Conservation (phyloP, 2,329 filamentous ascomycete genomes). For the Botrytis paeoniae region DNA sequence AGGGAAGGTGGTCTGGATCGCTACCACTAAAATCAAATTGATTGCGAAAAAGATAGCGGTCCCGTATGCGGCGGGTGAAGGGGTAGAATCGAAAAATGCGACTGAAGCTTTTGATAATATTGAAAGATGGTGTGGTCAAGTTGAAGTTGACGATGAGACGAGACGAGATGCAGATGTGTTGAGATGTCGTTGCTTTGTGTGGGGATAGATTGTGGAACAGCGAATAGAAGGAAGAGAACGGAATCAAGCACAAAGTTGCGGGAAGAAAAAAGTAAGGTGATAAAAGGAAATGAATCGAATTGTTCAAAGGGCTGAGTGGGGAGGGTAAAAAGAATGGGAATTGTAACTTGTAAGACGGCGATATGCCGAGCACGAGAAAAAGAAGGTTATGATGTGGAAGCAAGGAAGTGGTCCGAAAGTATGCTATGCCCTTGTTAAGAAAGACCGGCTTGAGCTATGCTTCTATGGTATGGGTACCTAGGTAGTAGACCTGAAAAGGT, state of each 20-base stretch:
- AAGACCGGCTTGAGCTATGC: neutral
- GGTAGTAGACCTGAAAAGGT: neutral
- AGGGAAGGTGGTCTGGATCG: slow-evolving; percentile 27
- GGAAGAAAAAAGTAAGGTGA: slow-evolving; percentile 17
- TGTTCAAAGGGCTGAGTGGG: slow-evolving; percentile 7
- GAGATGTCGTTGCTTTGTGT: neutral
- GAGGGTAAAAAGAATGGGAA: slow-evolving; percentile 6
- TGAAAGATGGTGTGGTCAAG: neutral
- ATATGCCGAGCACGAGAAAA: slow-evolving; percentile 21
- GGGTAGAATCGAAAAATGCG: slow-evolving; percentile 4
- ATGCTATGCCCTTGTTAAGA: neutral
- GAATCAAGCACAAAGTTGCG: slow-evolving; percentile 17
- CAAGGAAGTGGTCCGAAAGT: slow-evolving; percentile 16
- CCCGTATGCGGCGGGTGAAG: slow-evolving; percentile 1
- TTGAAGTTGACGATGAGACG: neutral
- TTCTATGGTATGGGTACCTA: neutral
- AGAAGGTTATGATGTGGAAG: slow-evolving; percentile 18
- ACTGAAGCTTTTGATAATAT: slow-evolving; percentile 2
- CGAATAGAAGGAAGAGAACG: slow-evolving; percentile 12
- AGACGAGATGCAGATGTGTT: neutral
- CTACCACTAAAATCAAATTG: slow-evolving; percentile 16
- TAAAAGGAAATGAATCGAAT: neutral
- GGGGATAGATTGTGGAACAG: slow-evolving; percentile 17
- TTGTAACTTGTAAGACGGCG: neutral
- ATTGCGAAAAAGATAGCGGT: slow-evolving; percentile 17